A percentile compares a stretch with the other conserved stretches of the same genome.
Evolutionary conservation across 1,284 basidiomycete genomes (phyloP).

Genomic region (Wolfiporia cocos): DNA sequence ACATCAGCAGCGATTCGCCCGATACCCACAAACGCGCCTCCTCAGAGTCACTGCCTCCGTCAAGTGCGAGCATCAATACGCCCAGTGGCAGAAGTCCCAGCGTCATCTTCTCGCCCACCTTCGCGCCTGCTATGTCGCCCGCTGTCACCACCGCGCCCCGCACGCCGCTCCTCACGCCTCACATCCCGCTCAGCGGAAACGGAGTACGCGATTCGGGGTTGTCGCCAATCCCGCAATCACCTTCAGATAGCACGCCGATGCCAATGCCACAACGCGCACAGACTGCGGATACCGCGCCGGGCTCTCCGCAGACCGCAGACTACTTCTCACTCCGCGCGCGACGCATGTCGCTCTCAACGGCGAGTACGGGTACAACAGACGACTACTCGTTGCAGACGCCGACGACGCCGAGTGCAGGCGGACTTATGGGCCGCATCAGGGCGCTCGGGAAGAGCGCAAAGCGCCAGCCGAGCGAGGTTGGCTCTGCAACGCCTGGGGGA

Average conservation of each 20-base stretch:
- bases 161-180: conserved; percentile 47
- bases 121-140: conserved; percentile 61
- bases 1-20: conserved; percentile 22
- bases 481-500: conserved; percentile 21
- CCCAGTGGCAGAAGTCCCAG: conserved; percentile 18
- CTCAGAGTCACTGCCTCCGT: conserved; percentile 22
- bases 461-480: conserved; percentile 37
- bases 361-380: conserved; percentile 30
- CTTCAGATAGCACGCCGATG: conserved; percentile 24
- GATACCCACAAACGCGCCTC: conserved; percentile 24
- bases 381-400: conserved; percentile 48
- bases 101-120: conserved; percentile 53
- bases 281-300: conserved; percentile 8
- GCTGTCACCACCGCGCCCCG: conserved; percentile 33
- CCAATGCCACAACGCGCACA: conserved; percentile 20
- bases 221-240: conserved; percentile 31
- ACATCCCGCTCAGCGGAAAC: conserved; percentile 43
- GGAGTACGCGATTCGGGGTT: conserved; percentile 23
- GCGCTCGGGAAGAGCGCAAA: conserved; percentile 60
- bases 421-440: conserved; percentile 76
- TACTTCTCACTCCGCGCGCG: conserved; percentile 44
- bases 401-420: conserved; percentile 48
- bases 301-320: conserved; percentile 29
- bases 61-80: conserved; percentile 1
- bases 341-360: conserved; percentile 35